Evolutionary conservation across 202 grass and related monocot genomes (phyloP), one percentile per base, ranked within the genome.

Genomic region (Elaeis oleifera): DNA sequence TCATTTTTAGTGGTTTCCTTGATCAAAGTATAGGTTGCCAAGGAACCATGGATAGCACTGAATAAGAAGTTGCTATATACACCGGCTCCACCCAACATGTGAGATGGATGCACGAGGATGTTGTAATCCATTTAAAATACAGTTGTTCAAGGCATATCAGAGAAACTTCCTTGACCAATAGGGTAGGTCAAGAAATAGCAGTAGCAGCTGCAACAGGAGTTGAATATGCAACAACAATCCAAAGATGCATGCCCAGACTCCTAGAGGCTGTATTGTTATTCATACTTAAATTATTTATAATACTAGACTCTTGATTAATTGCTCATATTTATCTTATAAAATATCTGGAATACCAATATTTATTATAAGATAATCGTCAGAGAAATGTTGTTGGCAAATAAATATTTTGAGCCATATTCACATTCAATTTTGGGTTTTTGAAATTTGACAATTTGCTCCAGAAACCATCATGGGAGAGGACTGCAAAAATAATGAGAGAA

Each of bases 391-490:
- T 39, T 39, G 8, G 6, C 4, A 39, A 39, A 39, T 39, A 39
- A 39, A 11, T 39, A 9, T 39, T 39, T 39, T 39, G 61, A 16
- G 22, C 19, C 50, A 20, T 50, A 64, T 64, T 64, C 5, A 5
- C 23, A 16, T 50, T 50, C 61, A 50, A 16, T 19, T 31, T 53
- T 54, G 36, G 7, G 6, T 52, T 5, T 66, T 53, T 18, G 26
- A 16, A 16, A 27, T 67, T 29, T 67, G 6, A 27, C 29, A 23
- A 67, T 60, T 79, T 70, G 18, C 48, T 63, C 63, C 71, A 97
- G 92, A 97, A 91, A 97, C 92, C 92, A 75, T 89, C 92, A 3
- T 97, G 94, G 94, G 94, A 97, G 60, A 97, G 81, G 64, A 70
- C 88, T 73, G 88, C 88, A 0, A 86, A 84, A 74, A 92, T 97